Conservation (phyloP, 257 asterid genomes). For the Penstemon eatonii region DNA sequence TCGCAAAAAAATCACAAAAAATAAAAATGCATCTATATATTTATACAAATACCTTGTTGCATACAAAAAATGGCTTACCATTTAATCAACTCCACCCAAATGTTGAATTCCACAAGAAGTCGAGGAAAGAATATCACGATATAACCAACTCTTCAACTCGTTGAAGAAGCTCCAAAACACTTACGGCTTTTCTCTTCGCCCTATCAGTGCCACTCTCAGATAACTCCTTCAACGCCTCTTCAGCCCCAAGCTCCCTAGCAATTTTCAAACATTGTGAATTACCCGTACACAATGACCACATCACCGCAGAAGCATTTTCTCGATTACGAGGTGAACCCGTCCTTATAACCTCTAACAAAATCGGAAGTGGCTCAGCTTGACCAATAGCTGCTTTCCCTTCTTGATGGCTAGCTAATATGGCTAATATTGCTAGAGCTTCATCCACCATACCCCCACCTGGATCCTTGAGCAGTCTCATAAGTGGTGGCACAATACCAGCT, state of each 20-base stretch:
- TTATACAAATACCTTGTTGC: not conserved
- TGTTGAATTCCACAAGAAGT: not conserved
- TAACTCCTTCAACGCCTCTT: constrained; percentile 77
- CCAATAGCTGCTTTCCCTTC: constrained; percentile 80
- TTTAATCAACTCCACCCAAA: not conserved
- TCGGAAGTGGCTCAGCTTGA: constrained; percentile 63
- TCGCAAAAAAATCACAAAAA: not conserved
- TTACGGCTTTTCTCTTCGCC: constrained; percentile 85
- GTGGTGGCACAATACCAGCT: constrained; percentile 81
- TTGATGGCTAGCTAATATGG: constrained; percentile 84
- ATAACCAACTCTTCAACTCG: constrained; percentile 44
- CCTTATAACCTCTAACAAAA: constrained; percentile 70
- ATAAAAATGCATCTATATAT: not conserved
- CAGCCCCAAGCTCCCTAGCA: constrained; percentile 79
- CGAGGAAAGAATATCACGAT: constrained; percentile 37
- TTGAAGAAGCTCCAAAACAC: constrained; percentile 76
- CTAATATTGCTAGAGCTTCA: constrained; percentile 87
- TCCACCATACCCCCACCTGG: constrained; percentile 94
- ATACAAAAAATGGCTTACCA: not conserved
- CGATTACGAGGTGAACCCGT: constrained; percentile 83
- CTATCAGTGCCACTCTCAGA: constrained; percentile 86
- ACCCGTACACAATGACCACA: constrained; percentile 83
- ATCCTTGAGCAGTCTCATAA: constrained; percentile 71
- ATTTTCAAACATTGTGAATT: constrained; percentile 43
- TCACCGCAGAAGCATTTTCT: constrained; percentile 80